Conservation (phyloP, 1,284 basidiomycete genomes). For the Flammula alnicola region DNA sequence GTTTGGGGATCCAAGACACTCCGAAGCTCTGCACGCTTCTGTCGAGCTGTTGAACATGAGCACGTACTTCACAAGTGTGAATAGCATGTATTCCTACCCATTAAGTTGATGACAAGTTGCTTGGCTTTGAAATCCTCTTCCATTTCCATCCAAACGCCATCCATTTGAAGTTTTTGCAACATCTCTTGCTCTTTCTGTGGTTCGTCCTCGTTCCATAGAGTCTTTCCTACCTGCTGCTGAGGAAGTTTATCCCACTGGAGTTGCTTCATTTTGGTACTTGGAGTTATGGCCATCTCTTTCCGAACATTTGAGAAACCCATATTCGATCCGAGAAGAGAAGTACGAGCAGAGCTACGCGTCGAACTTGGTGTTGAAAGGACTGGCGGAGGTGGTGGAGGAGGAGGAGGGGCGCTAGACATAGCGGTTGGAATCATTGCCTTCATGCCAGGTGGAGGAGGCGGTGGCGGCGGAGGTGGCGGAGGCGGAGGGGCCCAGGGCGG, state of each 20-base stretch:
- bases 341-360: constrained; percentile 54
- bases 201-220: constrained; percentile 82
- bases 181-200: constrained; percentile 76
- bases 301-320: constrained; percentile 63
- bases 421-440: constrained; percentile 27
- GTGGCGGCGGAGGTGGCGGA: constrained; percentile 39
- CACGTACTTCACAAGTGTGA: background rate
- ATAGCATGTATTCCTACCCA: constrained; percentile 55
- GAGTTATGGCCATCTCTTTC: constrained; percentile 87
- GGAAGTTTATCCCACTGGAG: constrained; percentile 98
- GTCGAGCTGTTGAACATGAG: constrained; percentile 54
- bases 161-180: constrained; percentile 76
- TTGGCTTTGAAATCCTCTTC: constrained; percentile 99
- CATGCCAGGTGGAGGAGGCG: constrained; percentile 41
- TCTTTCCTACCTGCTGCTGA: constrained; percentile 82
- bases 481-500: constrained; percentile 43
- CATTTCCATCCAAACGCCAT: constrained; percentile 95
- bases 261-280: constrained; percentile 95
- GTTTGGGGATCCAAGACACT: constrained; percentile 91
- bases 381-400: constrained; percentile 50
- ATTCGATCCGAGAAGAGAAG: constrained; percentile 65
- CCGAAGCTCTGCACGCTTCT: constrained; percentile 84
- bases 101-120: constrained; percentile 85
- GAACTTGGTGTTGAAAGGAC: constrained; percentile 52
- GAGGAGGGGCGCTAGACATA: constrained; percentile 34